Evolutionary conservation across 371 early-diverging fungal genomes (phyloP).

Genomic region (Syncephalastrum sp.): DNA sequence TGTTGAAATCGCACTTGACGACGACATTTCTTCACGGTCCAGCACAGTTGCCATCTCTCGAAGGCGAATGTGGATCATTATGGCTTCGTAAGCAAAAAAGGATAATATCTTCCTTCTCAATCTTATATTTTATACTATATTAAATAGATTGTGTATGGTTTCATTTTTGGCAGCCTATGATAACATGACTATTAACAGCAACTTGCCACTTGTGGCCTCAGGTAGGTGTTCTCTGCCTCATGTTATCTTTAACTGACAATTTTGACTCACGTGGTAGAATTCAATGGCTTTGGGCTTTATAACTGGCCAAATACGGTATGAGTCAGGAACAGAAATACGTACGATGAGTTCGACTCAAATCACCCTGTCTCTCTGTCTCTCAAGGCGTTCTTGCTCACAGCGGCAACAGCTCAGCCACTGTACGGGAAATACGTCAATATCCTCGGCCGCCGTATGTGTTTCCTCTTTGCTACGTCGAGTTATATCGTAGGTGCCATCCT

Average conservation of each 20-base stretch:
- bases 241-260: background rate
- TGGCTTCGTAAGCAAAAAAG: too few species aligned
- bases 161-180: slow-evolving; percentile 45
- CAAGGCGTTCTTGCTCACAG: slow-evolving; percentile 44
- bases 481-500: slow-evolving; percentile 66
- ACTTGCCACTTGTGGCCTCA: slow-evolving; percentile 32
- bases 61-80: too few species aligned
- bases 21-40: too few species aligned
- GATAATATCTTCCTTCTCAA: too few species aligned
- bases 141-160: slow-evolving; percentile 30
- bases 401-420: slow-evolving; percentile 58
- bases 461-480: slow-evolving; percentile 57
- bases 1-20: too few species aligned
- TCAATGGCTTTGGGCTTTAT: slow-evolving; percentile 38
- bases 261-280: slow-evolving; percentile 16
- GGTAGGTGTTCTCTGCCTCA: slow-evolving; percentile 10
- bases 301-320: slow-evolving; percentile 42
- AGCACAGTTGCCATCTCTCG: too few species aligned
- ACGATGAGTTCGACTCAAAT: background rate
- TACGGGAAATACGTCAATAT: slow-evolving; percentile 66
- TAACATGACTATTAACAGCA: slow-evolving; percentile 39
- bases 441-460: slow-evolving; percentile 64
- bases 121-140: background rate
- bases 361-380: background rate
- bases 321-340: background rate